These are phyloP conservation scores for Jimgerdemannia lactiflua DNA, from an alignment of 192 early-diverging fungal species.

Conservation along the genomic window DNA sequence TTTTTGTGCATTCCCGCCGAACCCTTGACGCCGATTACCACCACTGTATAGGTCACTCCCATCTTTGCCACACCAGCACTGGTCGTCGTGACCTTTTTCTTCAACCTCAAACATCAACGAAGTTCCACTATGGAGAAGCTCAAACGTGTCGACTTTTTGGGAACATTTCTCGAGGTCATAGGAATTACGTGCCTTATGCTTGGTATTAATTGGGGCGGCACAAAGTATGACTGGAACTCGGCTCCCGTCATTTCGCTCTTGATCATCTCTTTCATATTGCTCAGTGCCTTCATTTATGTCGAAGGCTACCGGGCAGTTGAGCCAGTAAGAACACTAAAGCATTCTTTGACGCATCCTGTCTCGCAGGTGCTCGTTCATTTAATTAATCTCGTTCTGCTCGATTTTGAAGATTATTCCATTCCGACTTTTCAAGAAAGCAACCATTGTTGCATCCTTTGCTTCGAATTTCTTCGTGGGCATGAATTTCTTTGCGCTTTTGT, in stretches of 20 bases:
- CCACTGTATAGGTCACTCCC: constrained; percentile 10
- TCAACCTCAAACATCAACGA: constrained; percentile 42
- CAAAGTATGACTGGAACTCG: constrained; percentile 54
- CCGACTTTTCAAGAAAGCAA: constrained; percentile 31
- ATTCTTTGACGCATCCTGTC: no score
- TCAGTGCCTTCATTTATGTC: constrained; percentile 31
- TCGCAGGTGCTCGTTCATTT: no score
- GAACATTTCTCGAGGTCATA: constrained; percentile 47
- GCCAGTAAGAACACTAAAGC: constrained; percentile 36
- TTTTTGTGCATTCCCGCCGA: constrained; percentile 34
- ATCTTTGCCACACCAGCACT: constrained; percentile 17
- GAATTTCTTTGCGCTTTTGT: constrained; percentile 56
- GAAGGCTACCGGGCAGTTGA: constrained; percentile 57
- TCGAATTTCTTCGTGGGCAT: constrained; percentile 53
- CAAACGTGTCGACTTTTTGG: constrained; percentile 58
- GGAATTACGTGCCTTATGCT: constrained; percentile 52
- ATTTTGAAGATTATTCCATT: constrained; percentile 18
- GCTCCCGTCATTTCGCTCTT: constrained; percentile 50
- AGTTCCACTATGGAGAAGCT: constrained; percentile 49
- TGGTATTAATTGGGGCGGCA: constrained; percentile 62
- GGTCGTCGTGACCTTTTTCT: constrained; percentile 33
- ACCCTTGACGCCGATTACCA: constrained; percentile 9
- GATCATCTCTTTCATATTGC: constrained; percentile 17
- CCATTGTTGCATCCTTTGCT: constrained; percentile 41
- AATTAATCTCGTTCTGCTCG: no score